Evolutionary conservation across 768 basidiomycete genomes (phyloP).

Genomic region (Termitomyces sp.): DNA sequence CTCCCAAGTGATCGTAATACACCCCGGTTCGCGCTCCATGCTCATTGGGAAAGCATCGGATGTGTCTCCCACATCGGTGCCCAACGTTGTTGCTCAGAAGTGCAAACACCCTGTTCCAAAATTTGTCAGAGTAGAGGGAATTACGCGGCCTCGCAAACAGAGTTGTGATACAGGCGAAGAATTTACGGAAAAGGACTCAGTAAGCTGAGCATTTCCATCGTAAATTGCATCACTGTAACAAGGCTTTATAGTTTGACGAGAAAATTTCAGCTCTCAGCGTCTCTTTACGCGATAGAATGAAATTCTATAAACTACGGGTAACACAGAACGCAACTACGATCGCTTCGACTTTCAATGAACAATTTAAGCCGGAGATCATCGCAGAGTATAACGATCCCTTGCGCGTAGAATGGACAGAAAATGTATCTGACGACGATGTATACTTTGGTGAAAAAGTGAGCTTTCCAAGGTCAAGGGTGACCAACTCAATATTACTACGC

Average conservation of each 20-base stretch:
- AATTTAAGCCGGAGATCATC: constrained; percentile 82
- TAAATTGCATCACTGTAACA: neutral
- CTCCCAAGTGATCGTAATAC: constrained; percentile 72
- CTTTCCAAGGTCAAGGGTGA: neutral
- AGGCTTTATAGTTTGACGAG: constrained; percentile 52
- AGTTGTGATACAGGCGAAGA: constrained; percentile 20
- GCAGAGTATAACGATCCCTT: constrained; percentile 80
- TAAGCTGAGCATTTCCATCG: constrained; percentile 15
- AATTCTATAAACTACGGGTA: constrained; percentile 77
- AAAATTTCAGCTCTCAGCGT: constrained; percentile 68
- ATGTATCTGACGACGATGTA: constrained; percentile 39
- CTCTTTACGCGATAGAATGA: constrained; percentile 78
- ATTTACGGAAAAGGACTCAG: constrained; percentile 44
- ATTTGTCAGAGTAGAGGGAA: constrained; percentile 39
- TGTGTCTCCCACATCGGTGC: constrained; percentile 61
- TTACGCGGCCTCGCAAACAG: constrained; percentile 43
- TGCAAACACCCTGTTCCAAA: constrained; percentile 37
- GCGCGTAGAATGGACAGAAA: constrained; percentile 78
- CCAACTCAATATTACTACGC: constrained; percentile 1
- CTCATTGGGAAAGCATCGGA: constrained; percentile 76
- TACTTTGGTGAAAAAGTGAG: constrained; percentile 69
- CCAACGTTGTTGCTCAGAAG: constrained; percentile 71
- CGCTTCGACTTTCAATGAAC: constrained; percentile 75
- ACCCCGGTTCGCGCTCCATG: constrained; percentile 69
- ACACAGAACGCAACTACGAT: constrained; percentile 66